These are phyloP conservation scores for Tetrahymena borealis DNA, from an alignment of 73 alveolate species.

Conservation along the genomic window DNA sequence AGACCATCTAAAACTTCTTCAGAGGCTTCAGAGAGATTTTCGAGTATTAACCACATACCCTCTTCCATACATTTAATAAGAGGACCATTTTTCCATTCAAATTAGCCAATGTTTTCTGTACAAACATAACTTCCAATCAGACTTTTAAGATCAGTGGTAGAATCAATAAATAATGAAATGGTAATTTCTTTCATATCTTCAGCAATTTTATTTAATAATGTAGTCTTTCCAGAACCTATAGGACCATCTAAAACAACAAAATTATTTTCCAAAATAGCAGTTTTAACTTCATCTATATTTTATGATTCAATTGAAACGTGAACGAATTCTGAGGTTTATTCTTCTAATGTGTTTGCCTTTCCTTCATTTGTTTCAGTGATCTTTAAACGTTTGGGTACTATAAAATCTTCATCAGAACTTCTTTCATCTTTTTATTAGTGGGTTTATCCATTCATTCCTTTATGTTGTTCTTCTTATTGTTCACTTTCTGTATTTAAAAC, in stretches of 20 bases:
- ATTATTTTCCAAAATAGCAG: not conserved
- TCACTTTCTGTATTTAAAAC: not conserved
- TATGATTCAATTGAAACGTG: not conserved
- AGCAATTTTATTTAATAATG: slow-evolving; percentile 23
- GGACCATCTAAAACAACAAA: slow-evolving; percentile 50
- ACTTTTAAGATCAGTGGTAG: slow-evolving; percentile 63
- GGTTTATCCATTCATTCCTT: not conserved
- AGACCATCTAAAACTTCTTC: slow-evolving; percentile 28
- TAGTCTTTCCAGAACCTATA: slow-evolving; percentile 49
- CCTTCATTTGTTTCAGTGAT: not conserved
- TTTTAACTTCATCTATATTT: not conserved
- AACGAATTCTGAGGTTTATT: not conserved
- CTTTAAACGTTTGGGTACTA: not conserved
- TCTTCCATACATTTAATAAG: slow-evolving; percentile 61
- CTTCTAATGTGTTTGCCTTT: not conserved
- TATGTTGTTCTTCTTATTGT: not conserved
- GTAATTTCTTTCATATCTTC: slow-evolving; percentile 10
- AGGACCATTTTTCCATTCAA: slow-evolving; percentile 73
- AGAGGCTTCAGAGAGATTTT: slow-evolving; percentile 33
- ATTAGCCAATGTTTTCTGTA: slow-evolving; percentile 67
- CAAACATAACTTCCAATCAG: slow-evolving; percentile 74
- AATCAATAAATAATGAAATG: slow-evolving; percentile 55
- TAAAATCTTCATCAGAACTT: not conserved
- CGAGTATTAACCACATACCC: slow-evolving; percentile 61
- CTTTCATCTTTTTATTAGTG: not conserved